phyloP scores from a whole-genome alignment of 2,329 filamentous ascomycete species.

The Aspergillus fructus region DNA sequence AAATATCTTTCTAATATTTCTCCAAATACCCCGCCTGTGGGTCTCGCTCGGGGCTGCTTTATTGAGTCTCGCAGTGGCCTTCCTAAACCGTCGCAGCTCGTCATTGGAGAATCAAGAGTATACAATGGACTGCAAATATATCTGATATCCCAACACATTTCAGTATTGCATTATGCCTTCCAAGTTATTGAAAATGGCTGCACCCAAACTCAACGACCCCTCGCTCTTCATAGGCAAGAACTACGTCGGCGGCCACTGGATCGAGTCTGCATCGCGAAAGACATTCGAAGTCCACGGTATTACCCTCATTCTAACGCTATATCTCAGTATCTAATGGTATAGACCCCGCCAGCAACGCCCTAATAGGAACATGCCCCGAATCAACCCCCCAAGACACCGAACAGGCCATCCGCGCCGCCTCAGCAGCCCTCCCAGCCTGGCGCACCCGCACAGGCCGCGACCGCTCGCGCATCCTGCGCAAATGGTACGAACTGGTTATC shows the following conservation, averaged over 20 bases:
- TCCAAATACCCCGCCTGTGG: too few relatives aligned
- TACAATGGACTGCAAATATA: too few relatives aligned
- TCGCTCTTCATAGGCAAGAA: not conserved
- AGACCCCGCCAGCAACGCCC: slow-evolving; percentile 71
- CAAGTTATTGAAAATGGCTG: not conserved
- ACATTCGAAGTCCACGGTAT: not conserved
- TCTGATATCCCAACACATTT: too few relatives aligned
- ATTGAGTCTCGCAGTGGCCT: too few relatives aligned
- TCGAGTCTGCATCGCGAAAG: not conserved
- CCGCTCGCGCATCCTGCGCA: slow-evolving; percentile 57
- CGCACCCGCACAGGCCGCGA: slow-evolving; percentile 58
- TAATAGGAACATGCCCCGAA: slow-evolving; percentile 76
- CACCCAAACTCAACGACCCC: not conserved
- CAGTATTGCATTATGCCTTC: too few relatives aligned
- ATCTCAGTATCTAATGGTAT: not conserved
- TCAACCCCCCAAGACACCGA: slow-evolving; percentile 74
- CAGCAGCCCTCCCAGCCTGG: slow-evolving; percentile 62
- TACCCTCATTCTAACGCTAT: too few relatives aligned
- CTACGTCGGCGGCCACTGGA: not conserved
- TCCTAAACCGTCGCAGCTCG: too few relatives aligned
- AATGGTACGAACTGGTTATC: slow-evolving; percentile 62
- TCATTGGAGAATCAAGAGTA: too few relatives aligned
- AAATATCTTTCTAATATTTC: too few relatives aligned
- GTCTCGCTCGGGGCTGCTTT: too few relatives aligned
- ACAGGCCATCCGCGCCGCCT: slow-evolving; percentile 74